Evolutionary conservation across 2,329 filamentous ascomycete genomes (phyloP), one percentile per base, ranked within the genome.

Genomic region (Magnaporthales sp.): DNA sequence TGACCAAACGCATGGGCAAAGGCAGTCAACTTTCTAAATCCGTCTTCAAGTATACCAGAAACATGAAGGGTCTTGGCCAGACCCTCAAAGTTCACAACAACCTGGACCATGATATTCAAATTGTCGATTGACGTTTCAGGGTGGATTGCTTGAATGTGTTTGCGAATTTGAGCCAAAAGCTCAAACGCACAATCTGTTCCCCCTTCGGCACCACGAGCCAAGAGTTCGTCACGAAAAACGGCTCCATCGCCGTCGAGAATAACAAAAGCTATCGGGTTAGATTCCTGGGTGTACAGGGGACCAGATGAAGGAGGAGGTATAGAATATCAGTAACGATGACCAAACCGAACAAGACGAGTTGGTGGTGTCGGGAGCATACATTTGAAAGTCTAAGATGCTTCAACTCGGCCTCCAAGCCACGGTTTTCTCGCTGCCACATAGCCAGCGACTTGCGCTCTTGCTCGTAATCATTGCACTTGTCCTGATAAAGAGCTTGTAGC

Each of bases 181-280:
- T 74, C 69, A 30, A 75, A 73, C 4, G 75, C 76, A 15, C 76
- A 76, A 11, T 73, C 68, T 9, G 70, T 69, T 61, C 76, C 76
- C 29, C 76, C 76, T 10, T 76, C 73, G 13, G 74, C 73, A 15
- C 76, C 75, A 8, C 66, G 68, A 26, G 68, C 70, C 27, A 77
- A 73, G 31, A 76, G 70, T 4, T 74, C 72, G 13, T 77, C 75
- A 24, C 71, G 70, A 61, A 78, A 78, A 22, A 76, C 68, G 13
- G 75, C 75, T 1, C 76, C 76, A 32, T 77, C 76, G 19, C 76
- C 76, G 29, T 78, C 76, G 24, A 78, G 73, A 60, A 77, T 72
- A 29, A 74, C 73, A 51, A 73, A 75, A 10, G 74, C 75, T 46
- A 77, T 77, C 0, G 73, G 71, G 19, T 72, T 71, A 29, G 74